Conservation (phyloP, 1,284 basidiomycete genomes). For the Ganoderma leucocontextum region DNA sequence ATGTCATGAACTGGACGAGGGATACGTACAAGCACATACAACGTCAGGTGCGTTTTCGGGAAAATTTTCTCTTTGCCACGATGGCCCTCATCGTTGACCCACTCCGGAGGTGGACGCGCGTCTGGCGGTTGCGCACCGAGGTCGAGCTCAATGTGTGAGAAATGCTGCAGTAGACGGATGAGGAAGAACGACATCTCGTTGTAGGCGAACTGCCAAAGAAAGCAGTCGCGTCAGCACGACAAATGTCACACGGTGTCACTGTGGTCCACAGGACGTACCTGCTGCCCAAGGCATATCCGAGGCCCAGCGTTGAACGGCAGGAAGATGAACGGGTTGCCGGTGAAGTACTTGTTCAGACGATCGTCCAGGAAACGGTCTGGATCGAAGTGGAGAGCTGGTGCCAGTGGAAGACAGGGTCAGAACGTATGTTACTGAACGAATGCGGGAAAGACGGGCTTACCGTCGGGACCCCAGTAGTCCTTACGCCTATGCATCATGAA, state of each 20-base stretch:
- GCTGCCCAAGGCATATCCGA: constrained; percentile 68
- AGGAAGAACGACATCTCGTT: constrained; percentile 15
- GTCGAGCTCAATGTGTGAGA: constrained; percentile 11
- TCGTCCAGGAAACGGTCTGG: constrained; percentile 68
- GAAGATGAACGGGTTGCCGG: constrained; percentile 66
- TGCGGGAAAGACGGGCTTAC: constrained; percentile 13
- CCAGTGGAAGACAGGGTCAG: background rate
- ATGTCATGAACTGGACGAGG: too few relatives aligned
- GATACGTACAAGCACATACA: constrained; percentile 27
- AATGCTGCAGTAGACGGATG: constrained; percentile 12
- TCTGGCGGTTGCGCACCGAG: constrained; percentile 29
- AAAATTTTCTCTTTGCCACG: constrained; percentile 31
- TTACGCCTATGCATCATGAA: constrained; percentile 41
- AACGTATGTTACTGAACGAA: too few relatives aligned
- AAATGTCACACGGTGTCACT: background rate
- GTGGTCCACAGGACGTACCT: constrained; percentile 40
- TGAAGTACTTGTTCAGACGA: constrained; percentile 56
- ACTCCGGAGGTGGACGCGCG: constrained; percentile 29
- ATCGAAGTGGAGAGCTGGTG: constrained; percentile 63
- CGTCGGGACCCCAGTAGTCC: constrained; percentile 43
- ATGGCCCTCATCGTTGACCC: constrained; percentile 29
- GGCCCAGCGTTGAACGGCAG: constrained; percentile 68
- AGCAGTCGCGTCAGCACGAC: background rate
- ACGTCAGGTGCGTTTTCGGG: constrained; percentile 32
- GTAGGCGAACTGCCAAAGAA: constrained; percentile 10